Percentiles rank a stretch among this genome's conserved stretches.
phyloP scores from a whole-genome alignment of 495 filamentous ascomycete species.

The Xylaria curta region DNA sequence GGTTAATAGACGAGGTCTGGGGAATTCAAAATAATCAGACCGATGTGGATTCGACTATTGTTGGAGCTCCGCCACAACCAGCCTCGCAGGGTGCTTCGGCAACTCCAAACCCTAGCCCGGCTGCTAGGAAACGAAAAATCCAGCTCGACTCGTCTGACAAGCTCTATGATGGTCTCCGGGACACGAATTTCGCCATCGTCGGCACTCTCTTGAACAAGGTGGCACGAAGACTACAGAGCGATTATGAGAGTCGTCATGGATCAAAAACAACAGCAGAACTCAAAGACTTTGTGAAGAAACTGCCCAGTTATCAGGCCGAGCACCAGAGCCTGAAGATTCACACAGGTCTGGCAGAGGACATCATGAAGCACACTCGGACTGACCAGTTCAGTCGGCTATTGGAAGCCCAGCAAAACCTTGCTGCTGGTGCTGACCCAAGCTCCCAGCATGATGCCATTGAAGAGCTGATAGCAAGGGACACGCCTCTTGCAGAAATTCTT shows the following conservation, averaged over 20 bases:
- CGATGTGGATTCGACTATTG: constrained; percentile 90
- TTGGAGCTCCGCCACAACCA: constrained; percentile 70
- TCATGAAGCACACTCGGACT: constrained; percentile 85
- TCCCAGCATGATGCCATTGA: constrained; percentile 89
- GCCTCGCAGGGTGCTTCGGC: constrained; percentile 59
- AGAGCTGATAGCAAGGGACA: constrained; percentile 87
- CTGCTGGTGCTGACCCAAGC: constrained; percentile 86
- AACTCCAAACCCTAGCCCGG: constrained; percentile 40
- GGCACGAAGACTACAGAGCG: constrained; percentile 82
- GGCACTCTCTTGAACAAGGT: constrained; percentile 88
- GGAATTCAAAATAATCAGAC: constrained; percentile 87
- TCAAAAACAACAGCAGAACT: constrained; percentile 89
- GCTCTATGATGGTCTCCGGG: constrained; percentile 85
- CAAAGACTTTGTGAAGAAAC: constrained; percentile 86
- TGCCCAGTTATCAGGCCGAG: constrained; percentile 92
- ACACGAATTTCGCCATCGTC: constrained; percentile 95
- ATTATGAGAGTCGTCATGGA: constrained; percentile 89
- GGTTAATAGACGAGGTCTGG: constrained; percentile 92
- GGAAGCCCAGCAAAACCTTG: constrained; percentile 95
- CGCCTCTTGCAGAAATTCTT: constrained; percentile 78
- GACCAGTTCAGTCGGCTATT: constrained; percentile 87
- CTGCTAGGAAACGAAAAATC: constrained; percentile 81
- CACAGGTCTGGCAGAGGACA: constrained; percentile 91
- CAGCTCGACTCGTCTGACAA: constrained; percentile 88
- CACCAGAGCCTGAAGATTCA: constrained; percentile 91